Evolutionary conservation across 1,284 basidiomycete genomes (phyloP), one percentile per base, ranked within the genome.

Genomic region (Pascua guehoae): DNA sequence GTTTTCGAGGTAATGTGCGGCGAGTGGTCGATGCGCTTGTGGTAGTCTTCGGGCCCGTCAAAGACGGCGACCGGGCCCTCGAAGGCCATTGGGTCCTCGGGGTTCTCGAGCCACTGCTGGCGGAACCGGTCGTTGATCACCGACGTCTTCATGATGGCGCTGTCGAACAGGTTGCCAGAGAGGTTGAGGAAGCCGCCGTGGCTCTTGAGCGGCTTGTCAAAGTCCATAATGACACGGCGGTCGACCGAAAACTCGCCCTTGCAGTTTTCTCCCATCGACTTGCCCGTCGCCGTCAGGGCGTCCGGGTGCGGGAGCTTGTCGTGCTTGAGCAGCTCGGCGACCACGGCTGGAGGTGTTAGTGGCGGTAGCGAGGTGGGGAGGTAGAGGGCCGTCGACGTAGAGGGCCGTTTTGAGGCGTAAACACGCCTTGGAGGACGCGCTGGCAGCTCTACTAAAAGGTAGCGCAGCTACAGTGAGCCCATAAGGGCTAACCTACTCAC

Each of bases 101-200:
- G 73, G 54, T 75, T 69, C 16, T 67, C 68, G 12, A 77, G 62
- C 66, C 71, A 77, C 54, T 73, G 72, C 40, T 72, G 62, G 10
- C 63, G 53, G 63, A 76, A 77, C 8, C 60, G 61, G 15, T 62
- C 55, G 10, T 64, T 67, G 62, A 77, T 77, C 50, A 77, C 75
- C 7, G 72, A 75, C 8, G 74, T 75, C 63, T 77, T 77, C 75
- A 77, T 77, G 65, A 77, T 77, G 10, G 73, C 75, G 47, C 68
- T 70, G 64, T 77, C 72, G 68, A 77, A 77, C 9, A 77, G 62
- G 48, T 63, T 69, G 8, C 75, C 75, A n/a, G 62, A 69, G 37
- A 77, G 66, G 62, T 76, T 67, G 48, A 77, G 60, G 68, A 77
- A 77, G 8, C 75, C 75, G 16, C 72, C 75, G n/a, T 70, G 56